Conservation (phyloP, 1,139 yeast genomes). For the Lodderomyces metapsilosis region DNA sequence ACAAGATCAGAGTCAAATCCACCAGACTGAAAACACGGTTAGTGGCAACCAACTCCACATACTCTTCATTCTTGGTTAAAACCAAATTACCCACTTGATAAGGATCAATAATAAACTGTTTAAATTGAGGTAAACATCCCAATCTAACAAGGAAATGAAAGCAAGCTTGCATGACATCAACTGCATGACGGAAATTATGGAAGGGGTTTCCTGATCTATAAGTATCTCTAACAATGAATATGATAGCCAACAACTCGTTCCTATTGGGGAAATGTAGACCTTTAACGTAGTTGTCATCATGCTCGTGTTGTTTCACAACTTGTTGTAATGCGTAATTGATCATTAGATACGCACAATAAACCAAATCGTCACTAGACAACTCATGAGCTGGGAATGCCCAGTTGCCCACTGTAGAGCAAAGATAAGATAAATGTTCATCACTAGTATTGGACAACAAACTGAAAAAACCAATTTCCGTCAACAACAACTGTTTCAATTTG, state of each 20-base stretch:
- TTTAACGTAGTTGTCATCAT: background rate
- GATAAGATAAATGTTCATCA: conserved; percentile 23
- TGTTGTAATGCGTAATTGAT: conserved; percentile 47
- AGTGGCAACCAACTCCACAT: conserved; percentile 1
- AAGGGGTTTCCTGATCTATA: conserved; percentile 85
- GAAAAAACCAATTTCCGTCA: conserved; percentile 41
- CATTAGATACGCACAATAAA: conserved; percentile 59
- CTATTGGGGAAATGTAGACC: conserved; percentile 27
- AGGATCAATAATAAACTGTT: conserved; percentile 35
- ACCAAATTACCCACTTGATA: conserved; percentile 10
- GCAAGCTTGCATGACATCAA: conserved; percentile 91
- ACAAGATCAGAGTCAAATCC: background rate
- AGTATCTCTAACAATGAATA: conserved; percentile 66
- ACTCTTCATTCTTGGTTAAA: background rate
- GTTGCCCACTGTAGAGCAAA: conserved; percentile 43
- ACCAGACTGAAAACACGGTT: background rate
- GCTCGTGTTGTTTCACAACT: conserved; percentile 13
- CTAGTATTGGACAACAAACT: conserved; percentile 26
- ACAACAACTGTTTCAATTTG: conserved; percentile 26
- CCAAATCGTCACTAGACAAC: conserved; percentile 63
- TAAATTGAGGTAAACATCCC: conserved; percentile 43
- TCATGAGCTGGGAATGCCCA: conserved; percentile 72
- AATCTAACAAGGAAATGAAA: conserved; percentile 58
- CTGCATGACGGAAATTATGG: conserved; percentile 94
- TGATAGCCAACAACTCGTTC: conserved; percentile 53